phyloP scores from a whole-genome alignment of 768 basidiomycete species.

The Tulasnella sp. region DNA sequence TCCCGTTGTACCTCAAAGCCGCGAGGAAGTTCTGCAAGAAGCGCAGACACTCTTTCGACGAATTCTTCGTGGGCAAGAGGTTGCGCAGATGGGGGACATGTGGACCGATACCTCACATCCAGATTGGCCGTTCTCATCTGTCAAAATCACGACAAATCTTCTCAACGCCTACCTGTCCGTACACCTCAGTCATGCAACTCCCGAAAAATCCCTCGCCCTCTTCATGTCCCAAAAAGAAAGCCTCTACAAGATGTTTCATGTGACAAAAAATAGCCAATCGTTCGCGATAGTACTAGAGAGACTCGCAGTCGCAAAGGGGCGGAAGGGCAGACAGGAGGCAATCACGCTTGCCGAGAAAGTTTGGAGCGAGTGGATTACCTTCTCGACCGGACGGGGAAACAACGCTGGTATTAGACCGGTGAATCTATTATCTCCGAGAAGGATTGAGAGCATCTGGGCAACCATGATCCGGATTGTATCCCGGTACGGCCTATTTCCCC shows the following conservation, averaged over 20 bases:
- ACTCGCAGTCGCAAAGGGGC: slow-evolving; percentile 29
- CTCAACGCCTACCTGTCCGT: slow-evolving; percentile 80
- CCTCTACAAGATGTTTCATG: slow-evolving; percentile 3
- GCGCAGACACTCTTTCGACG: slow-evolving; percentile 60
- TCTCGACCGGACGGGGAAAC: background rate
- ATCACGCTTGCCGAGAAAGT: slow-evolving; percentile 54
- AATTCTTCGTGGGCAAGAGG: slow-evolving; percentile 48
- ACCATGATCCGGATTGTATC: slow-evolving; percentile 64
- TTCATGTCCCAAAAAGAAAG: slow-evolving; percentile 10
- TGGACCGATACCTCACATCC: slow-evolving; percentile 6
- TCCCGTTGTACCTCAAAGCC: slow-evolving; percentile 54
- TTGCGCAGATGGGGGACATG: background rate
- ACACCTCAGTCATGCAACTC: slow-evolving; percentile 54
- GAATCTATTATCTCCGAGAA: slow-evolving; percentile 33
- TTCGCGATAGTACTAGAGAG: slow-evolving; percentile 3
- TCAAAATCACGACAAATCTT: slow-evolving; percentile 58
- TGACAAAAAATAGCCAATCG: slow-evolving; percentile 3
- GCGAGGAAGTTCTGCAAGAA: slow-evolving; percentile 68
- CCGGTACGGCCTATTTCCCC: slow-evolving; percentile 47
- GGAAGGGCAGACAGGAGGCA: slow-evolving; percentile 38
- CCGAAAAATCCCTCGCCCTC: slow-evolving; percentile 45
- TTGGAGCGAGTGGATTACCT: slow-evolving; percentile 52
- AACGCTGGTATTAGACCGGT: background rate
- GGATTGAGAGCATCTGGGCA: slow-evolving; percentile 63
- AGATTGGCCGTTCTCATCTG: slow-evolving; percentile 50